A percentile compares a stretch with the other conserved stretches of the same genome.
Evolutionary conservation across 176 grass and related monocot genomes (phyloP).

Genomic region (Triticum dicoccoides): DNA sequence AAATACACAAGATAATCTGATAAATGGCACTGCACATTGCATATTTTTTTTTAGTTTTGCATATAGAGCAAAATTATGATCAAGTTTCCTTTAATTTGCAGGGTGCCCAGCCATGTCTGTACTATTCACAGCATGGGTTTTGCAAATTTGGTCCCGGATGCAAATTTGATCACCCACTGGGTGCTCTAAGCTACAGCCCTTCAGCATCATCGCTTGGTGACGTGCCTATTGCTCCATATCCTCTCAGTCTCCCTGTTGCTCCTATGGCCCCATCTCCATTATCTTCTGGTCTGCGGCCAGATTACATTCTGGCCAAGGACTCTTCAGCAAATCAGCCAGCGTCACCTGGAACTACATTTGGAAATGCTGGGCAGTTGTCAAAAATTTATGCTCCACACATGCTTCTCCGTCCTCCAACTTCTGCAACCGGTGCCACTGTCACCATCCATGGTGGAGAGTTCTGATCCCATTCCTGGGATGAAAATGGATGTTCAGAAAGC

Average conservation of each 20-base stretch:
- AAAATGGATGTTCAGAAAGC: constrained; percentile 30
- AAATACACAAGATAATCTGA: constrained; percentile 5
- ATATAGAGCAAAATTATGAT: neutral
- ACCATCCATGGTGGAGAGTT: constrained; percentile 21
- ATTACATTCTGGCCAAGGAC: constrained; percentile 42
- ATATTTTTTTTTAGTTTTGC: neutral
- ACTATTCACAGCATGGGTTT: constrained; percentile 61
- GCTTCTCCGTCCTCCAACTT: constrained; percentile 40
- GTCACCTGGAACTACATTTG: constrained; percentile 35
- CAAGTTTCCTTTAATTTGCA: constrained; percentile 36
- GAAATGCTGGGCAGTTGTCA: constrained; percentile 38
- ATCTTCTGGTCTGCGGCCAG: constrained; percentile 47
- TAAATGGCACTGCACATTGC: neutral
- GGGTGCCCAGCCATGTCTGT: constrained; percentile 67
- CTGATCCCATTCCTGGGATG: constrained; percentile 18
- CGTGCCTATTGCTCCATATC: constrained; percentile 52
- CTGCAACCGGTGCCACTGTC: constrained; percentile 23
- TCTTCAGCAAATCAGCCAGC: constrained; percentile 26
- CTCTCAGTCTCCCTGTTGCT: constrained; percentile 42
- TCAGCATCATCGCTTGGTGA: constrained; percentile 59
- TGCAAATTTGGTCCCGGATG: constrained; percentile 76
- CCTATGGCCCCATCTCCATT: constrained; percentile 46
- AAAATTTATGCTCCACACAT: constrained; percentile 54
- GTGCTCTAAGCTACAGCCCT: constrained; percentile 48
- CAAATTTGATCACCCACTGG: constrained; percentile 82